Percentiles rank a stretch among this genome's conserved stretches.
phyloP scores from a whole-genome alignment of 768 basidiomycete genomes.

The Tylopilus rubrobrunneus region DNA sequence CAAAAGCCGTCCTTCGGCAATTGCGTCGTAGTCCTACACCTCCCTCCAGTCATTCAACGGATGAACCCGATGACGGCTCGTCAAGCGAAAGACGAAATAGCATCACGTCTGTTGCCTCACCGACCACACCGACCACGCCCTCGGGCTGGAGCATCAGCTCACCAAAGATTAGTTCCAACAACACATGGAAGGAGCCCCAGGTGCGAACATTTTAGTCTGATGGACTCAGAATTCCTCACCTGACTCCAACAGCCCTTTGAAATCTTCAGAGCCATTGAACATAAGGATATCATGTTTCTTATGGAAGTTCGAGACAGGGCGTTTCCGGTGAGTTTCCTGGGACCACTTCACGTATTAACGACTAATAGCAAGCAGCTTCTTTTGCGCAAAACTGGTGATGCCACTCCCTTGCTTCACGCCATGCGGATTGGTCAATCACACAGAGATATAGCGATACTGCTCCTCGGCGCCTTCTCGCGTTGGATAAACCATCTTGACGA shows the following conservation, averaged over 20 bases:
- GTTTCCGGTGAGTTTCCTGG: slow-evolving; percentile 57
- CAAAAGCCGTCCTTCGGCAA: slow-evolving; percentile 54
- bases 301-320: slow-evolving; percentile 81
- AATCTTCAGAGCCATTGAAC: slow-evolving; percentile 81
- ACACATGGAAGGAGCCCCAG: slow-evolving; percentile 52
- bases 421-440: slow-evolving; percentile 76
- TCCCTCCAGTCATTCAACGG: slow-evolving; percentile 23
- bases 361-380: slow-evolving; percentile 48
- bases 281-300: slow-evolving; percentile 74
- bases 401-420: slow-evolving; percentile 87
- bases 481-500: slow-evolving; percentile 89
- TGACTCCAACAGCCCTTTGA: slow-evolving; percentile 46
- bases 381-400: slow-evolving; percentile 79
- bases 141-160: slow-evolving; percentile 14
- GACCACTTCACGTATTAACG: neutral
- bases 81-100: slow-evolving; percentile 15
- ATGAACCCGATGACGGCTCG: slow-evolving; percentile 16
- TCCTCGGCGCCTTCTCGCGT: slow-evolving; percentile 87
- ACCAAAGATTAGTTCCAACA: slow-evolving; percentile 11
- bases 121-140: slow-evolving; percentile 18
- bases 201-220: slow-evolving; percentile 25
- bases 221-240: neutral
- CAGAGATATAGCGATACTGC: slow-evolving; percentile 78
- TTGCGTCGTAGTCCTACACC: slow-evolving; percentile 45
- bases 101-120: slow-evolving; percentile 17